Evolutionary conservation across 768 basidiomycete species (phyloP).

Genomic region (Antrodiella citrinella): DNA sequence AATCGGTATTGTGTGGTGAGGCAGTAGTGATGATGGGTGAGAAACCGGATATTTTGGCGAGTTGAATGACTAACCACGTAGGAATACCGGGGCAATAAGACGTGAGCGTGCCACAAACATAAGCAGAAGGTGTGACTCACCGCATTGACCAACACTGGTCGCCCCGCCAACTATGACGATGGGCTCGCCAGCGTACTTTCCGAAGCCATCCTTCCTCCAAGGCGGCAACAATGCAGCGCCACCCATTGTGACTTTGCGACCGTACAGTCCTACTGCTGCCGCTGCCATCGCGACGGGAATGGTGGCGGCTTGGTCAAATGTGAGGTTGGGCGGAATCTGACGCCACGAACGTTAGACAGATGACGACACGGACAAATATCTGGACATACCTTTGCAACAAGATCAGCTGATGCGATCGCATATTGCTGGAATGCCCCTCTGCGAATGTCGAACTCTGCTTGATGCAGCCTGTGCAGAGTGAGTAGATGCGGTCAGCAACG

Average conservation of each 20-base stretch:
- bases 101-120: background rate
- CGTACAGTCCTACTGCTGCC: constrained; percentile 21
- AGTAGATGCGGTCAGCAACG: background rate
- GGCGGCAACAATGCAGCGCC: constrained; percentile 25
- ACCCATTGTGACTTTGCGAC: background rate
- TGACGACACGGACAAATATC: background rate
- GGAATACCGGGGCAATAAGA: background rate
- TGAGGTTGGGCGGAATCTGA: constrained; percentile 20
- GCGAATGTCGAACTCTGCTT: background rate
- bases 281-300: constrained; percentile 24
- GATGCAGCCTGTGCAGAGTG: background rate
- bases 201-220: constrained; percentile 25
- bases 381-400: constrained; percentile 19
- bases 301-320: constrained; percentile 22
- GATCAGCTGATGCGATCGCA: constrained; percentile 17
- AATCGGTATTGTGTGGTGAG: constrained; percentile 16
- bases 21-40: constrained; percentile 25
- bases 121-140: constrained; percentile 16
- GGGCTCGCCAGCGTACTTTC: constrained; percentile 24
- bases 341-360: background rate
- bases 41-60: constrained; percentile 23
- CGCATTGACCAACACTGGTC: constrained; percentile 29
- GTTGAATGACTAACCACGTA: constrained; percentile 16
- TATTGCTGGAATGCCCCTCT: constrained; percentile 15
- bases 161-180: constrained; percentile 31